Conservation (phyloP, 495 filamentous ascomycete genomes). For the Zalerion maritima region DNA sequence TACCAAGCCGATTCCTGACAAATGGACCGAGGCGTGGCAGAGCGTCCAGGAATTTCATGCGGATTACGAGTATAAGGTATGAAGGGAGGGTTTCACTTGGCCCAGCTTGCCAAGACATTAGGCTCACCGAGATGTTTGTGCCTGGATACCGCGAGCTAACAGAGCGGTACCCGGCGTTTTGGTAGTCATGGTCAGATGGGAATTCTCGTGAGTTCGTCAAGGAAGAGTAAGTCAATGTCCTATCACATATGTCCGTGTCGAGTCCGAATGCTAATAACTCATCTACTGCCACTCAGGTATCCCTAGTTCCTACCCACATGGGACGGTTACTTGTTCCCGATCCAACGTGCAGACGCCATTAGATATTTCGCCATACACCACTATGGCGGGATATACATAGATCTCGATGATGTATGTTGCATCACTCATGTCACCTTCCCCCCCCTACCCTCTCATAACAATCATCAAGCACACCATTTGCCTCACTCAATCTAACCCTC, state of each 20-base stretch:
- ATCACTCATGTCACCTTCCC: constrained; percentile 2
- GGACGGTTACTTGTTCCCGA: constrained; percentile 63
- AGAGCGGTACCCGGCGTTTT: too few relatives aligned
- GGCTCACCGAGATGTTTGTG: too few relatives aligned
- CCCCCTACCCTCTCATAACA: too few relatives aligned
- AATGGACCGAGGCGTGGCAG: constrained; percentile 59
- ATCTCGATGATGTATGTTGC: constrained; percentile 59
- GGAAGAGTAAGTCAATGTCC: too few relatives aligned
- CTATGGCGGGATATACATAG: constrained; percentile 79
- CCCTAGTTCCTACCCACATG: constrained; percentile 80
- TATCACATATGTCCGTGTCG: too few relatives aligned
- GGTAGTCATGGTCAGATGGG: constrained; percentile 71
- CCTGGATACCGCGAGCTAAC: too few relatives aligned
- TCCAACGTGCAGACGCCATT: constrained; percentile 78
- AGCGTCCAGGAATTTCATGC: constrained; percentile 62
- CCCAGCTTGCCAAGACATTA: too few relatives aligned
- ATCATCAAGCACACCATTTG: too few relatives aligned
- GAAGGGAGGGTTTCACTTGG: too few relatives aligned
- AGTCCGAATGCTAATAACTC: too few relatives aligned
- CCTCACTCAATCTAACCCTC: too few relatives aligned
- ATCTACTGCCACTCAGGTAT: too few relatives aligned
- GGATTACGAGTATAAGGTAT: constrained; percentile 77
- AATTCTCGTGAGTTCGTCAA: constrained; percentile 63
- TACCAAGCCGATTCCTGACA: constrained; percentile 49
- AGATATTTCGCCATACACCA: constrained; percentile 76